A percentile compares a stretch with the other conserved stretches of the same genome.
These are phyloP conservation scores for Letharia lupina DNA, from an alignment of 495 filamentous ascomycete species.

Conservation along the genomic window DNA sequence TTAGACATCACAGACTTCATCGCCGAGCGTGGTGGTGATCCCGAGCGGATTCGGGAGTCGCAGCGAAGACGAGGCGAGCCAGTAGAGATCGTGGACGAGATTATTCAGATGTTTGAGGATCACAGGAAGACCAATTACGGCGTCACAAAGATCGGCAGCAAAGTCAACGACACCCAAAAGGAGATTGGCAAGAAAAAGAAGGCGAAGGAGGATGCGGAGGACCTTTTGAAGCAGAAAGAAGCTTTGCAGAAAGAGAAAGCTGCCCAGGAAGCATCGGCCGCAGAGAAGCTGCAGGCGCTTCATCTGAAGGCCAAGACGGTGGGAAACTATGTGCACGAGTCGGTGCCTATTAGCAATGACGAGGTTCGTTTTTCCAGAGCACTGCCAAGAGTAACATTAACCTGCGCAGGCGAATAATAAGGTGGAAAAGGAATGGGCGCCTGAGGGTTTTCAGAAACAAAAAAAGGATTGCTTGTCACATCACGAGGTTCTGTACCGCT, in stretches of 20 bases:
- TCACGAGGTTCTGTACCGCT: slow-evolving; percentile 80
- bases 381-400: background rate
- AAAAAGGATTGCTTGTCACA: slow-evolving; percentile 74
- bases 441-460: slow-evolving; percentile 58
- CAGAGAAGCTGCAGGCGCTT: slow-evolving; percentile 63
- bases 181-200: slow-evolving; percentile 90
- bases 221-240: slow-evolving; percentile 64
- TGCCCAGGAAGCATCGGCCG: slow-evolving; percentile 60
- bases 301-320: slow-evolving; percentile 72
- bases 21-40: slow-evolving; percentile 78
- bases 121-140: slow-evolving; percentile 74
- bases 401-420: slow-evolving; percentile 63
- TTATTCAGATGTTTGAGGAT: slow-evolving; percentile 81
- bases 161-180: slow-evolving; percentile 83
- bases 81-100: slow-evolving; percentile 70
- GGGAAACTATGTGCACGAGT: slow-evolving; percentile 89
- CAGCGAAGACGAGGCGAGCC: slow-evolving; percentile 73
- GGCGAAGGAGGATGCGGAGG: slow-evolving; percentile 77
- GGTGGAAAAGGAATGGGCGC: slow-evolving; percentile 67
- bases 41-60: slow-evolving; percentile 79
- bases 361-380: slow-evolving; percentile 44
- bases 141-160: slow-evolving; percentile 66
- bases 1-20: slow-evolving; percentile 78
- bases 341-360: slow-evolving; percentile 82
- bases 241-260: slow-evolving; percentile 73